Evolutionary conservation across 2,329 filamentous ascomycete genomes (phyloP).

Genomic region (Pestalotiopsis sp.): DNA sequence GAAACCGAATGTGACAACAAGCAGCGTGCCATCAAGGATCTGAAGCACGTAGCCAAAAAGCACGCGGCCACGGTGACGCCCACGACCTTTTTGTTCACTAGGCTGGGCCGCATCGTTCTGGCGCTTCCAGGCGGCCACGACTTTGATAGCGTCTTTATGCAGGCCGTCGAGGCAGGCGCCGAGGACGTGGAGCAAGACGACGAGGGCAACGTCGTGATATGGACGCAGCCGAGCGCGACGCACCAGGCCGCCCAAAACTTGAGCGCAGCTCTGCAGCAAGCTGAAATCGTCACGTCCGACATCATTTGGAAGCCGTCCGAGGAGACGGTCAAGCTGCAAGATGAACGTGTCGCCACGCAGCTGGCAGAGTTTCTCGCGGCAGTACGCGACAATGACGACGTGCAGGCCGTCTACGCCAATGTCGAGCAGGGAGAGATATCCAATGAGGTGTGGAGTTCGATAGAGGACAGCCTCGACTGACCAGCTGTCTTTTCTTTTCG

Average conservation of each 20-base stretch:
- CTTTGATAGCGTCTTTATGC: conserved; percentile 74
- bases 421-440: conserved; percentile 50
- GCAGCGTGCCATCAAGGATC: conserved; percentile 70
- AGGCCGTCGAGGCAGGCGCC: conserved; percentile 82
- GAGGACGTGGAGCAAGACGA: conserved; percentile 71
- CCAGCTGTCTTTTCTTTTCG: not conserved
- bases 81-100: conserved; percentile 83
- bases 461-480: conserved; percentile 54
- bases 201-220: conserved; percentile 72
- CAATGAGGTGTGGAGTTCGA: conserved; percentile 56
- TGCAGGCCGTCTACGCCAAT: conserved; percentile 83
- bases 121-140: conserved; percentile 32
- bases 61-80: conserved; percentile 71
- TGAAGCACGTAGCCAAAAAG: conserved; percentile 73
- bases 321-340: conserved; percentile 68
- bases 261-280: conserved; percentile 56
- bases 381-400: conserved; percentile 68
- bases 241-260: conserved; percentile 66
- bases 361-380: conserved; percentile 63
- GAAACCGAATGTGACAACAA: conserved; percentile 87
- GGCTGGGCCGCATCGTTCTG: conserved; percentile 76
- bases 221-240: conserved; percentile 68
- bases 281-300: conserved; percentile 74
- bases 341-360: conserved; percentile 53
- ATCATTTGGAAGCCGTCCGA: conserved; percentile 85